Evolutionary conservation across 768 basidiomycete species (phyloP).

Genomic region (Suillus decipiens): DNA sequence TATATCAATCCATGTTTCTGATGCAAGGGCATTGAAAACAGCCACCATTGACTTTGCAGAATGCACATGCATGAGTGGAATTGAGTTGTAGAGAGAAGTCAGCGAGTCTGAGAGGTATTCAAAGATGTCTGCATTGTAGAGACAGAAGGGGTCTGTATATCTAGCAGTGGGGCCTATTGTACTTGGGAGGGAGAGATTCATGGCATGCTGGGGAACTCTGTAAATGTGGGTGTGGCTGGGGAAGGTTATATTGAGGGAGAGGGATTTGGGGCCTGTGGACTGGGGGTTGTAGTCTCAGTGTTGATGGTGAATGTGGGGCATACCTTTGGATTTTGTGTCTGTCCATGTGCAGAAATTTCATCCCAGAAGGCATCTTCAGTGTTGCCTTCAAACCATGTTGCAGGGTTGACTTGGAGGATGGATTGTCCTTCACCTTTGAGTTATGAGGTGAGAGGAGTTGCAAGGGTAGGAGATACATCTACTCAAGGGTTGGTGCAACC

Average conservation of each 20-base stretch:
- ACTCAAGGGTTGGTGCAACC: conserved; percentile 77
- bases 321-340: conserved; percentile 95
- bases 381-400: conserved; percentile 89
- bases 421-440: conserved; percentile 45
- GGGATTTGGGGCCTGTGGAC: conserved; percentile 85
- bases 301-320: conserved; percentile 1
- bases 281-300: neutral
- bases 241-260: conserved; percentile 91
- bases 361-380: conserved; percentile 86
- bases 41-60: conserved; percentile 85
- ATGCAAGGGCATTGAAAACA: conserved; percentile 82
- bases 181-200: conserved; percentile 82
- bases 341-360: conserved; percentile 86
- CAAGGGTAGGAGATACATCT: conserved; percentile 80
- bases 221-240: conserved; percentile 90
- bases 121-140: conserved; percentile 95
- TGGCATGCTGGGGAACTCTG: conserved; percentile 96
- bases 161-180: conserved; percentile 77
- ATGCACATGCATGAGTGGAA: conserved; percentile 94
- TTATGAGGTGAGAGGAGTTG: conserved; percentile 81
- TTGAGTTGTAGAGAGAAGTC: conserved; percentile 86
- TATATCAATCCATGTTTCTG: conserved; percentile 96
- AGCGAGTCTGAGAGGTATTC: conserved; percentile 86
- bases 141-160: conserved; percentile 90
- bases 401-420: conserved; percentile 52